Evolutionary conservation across 257 asterid genomes (phyloP).

Genomic region (Solanum arcanum): DNA sequence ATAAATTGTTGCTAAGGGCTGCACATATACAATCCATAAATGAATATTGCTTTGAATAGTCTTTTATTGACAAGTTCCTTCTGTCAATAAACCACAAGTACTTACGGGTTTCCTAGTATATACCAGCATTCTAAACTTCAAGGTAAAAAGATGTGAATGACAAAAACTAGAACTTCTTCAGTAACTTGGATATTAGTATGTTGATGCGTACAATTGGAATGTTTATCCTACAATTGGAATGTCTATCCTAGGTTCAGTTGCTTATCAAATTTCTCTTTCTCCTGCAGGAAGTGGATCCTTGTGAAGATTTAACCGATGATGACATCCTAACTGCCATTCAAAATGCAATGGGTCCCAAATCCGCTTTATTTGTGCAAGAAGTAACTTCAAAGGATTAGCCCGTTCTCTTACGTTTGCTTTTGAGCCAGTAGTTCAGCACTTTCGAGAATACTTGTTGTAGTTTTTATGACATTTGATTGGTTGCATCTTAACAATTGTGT

Average conservation of each 20-base stretch:
- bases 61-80: too few relatives aligned
- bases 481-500: not conserved
- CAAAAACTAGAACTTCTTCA: not conserved
- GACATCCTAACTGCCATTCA: constrained; percentile 88
- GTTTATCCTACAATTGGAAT: not conserved
- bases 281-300: constrained; percentile 87
- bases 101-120: too few relatives aligned
- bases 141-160: too few relatives aligned
- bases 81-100: too few relatives aligned
- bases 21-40: too few relatives aligned
- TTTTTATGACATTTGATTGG: not conserved
- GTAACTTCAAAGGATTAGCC: constrained; percentile 30
- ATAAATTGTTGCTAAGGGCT: too few relatives aligned
- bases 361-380: constrained; percentile 86
- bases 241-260: not conserved
- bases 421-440: not conserved
- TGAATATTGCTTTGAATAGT: too few relatives aligned
- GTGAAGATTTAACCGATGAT: constrained; percentile 84
- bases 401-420: not conserved
- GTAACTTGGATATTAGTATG: not conserved
- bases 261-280: not conserved
- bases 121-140: too few relatives aligned
- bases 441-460: not conserved
- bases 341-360: constrained; percentile 83
- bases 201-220: not conserved